phyloP scores from a whole-genome alignment of 1,139 yeast genomes.

The Blastobotrys buckinghamii region DNA sequence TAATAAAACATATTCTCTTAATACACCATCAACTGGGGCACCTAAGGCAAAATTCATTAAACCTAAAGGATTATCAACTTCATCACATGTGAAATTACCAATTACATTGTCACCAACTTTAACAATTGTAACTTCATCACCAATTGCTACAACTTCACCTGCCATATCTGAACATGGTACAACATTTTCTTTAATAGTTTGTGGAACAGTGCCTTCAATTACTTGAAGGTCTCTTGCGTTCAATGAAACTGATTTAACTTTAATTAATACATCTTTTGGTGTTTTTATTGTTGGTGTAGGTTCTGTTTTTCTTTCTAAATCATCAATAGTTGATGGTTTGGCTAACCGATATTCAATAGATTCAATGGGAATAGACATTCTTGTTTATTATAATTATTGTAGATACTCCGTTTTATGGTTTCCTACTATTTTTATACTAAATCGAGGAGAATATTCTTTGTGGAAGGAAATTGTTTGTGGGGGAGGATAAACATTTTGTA shows the following conservation, averaged over 20 bases:
- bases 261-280: conserved; percentile 15
- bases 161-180: conserved; percentile 20
- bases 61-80: background rate
- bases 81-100: conserved; percentile 11
- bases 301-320: conserved; percentile 7
- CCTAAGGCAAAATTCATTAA: conserved; percentile 11
- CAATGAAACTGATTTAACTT: conserved; percentile 19
- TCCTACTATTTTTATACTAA: too few relatives aligned
- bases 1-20: conserved; percentile 15
- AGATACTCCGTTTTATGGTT: too few relatives aligned
- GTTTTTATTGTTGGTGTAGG: conserved; percentile 10
- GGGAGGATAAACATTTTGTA: too few relatives aligned
- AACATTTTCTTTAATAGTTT: conserved; percentile 10
- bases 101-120: conserved; percentile 16
- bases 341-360: too few relatives aligned
- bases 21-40: conserved; percentile 16
- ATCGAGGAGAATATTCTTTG: too few relatives aligned
- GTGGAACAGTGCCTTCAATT: conserved; percentile 12
- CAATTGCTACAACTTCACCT: conserved; percentile 19
- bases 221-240: conserved; percentile 21
- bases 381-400: too few relatives aligned
- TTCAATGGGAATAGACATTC: too few relatives aligned
- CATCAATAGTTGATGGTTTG: background rate
- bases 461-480: too few relatives aligned
- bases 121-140: conserved; percentile 11